Base-by-base conservation (phyloP, 225 moss, liverwort and hornwort genomes). In the Rhytidiadelphus loreus region DNA sequence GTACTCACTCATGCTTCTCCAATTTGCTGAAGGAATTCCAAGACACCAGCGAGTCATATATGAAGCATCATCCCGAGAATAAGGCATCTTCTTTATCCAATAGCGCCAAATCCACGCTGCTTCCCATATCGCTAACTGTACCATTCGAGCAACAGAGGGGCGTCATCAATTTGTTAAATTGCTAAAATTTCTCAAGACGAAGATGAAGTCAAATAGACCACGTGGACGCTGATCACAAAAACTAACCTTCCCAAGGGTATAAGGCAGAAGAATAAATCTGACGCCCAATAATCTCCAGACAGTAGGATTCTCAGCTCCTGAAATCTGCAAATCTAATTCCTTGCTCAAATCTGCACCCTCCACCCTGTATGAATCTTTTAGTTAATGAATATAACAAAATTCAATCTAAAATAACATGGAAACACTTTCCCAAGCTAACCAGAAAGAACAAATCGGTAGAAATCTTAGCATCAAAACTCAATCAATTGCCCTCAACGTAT, bases 51-150 rank as follows among this genome's bases (percentile, higher is more conserved):
- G 90, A 48, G 99, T 97, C 87, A 97, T 44, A 88, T 96, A 96
- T 64, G 96, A 95, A 90, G 97, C 97, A 96, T 99, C 99, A 86
- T 96, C 96, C 97, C 96, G 96, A 84, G 96, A 77, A 88, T 96
- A 97, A 64, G 97, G 95, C 92, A 93, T 87, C 85, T 93, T 93
- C 92, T 93, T 94, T 66, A 97, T 89, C 97, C 94, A 94, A 86
- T 99, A 99, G 89, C 96, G 95, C 97, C 96, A 97, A 57, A 92
- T 89, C 97, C 99, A 97, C 32, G 86, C 83, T 88, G 92, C 91
- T 88, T 91, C 87, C 94, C 94, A 94, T 60, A 43, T 82, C 88
- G 88, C 89, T 82, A 92, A 88, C 93, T 95, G 90, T 52, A 85
- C 73, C 44, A 90, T 44, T 60, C 83, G 74, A 59, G 46, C 11